These are phyloP conservation scores for Paramecium biaurelia DNA, from an alignment of 73 alveolate species.

Conservation along the genomic window DNA sequence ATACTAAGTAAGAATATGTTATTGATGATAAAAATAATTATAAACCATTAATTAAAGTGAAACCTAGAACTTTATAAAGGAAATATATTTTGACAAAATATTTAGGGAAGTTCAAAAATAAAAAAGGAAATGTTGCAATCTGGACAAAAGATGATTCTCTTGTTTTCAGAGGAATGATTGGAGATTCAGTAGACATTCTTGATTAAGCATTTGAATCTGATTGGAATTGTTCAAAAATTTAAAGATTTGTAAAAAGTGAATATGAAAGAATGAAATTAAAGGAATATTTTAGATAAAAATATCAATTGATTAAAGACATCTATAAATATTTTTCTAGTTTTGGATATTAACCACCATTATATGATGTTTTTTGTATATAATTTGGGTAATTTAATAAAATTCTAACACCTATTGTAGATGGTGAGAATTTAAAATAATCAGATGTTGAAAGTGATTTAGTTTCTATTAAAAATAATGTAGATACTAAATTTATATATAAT, in stretches of 20 bases:
- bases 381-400: constrained; percentile 49
- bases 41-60: constrained; percentile 42
- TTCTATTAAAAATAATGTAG: constrained; percentile 13
- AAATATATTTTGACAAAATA: background rate
- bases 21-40: constrained; percentile 50
- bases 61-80: background rate
- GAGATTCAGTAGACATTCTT: constrained; percentile 71
- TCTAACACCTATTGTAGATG: background rate
- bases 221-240: constrained; percentile 75
- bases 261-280: constrained; percentile 63
- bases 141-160: constrained; percentile 67
- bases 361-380: background rate
- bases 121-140: background rate
- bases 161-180: constrained; percentile 66
- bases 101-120: background rate
- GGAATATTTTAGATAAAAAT: constrained; percentile 52
- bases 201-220: constrained; percentile 83
- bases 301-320: constrained; percentile 56
- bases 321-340: constrained; percentile 40
- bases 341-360: constrained; percentile 13
- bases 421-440: background rate
- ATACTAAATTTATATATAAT: constrained; percentile 22
- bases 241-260: constrained; percentile 69
- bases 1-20: background rate
- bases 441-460: background rate